Conservation (phyloP, 2,329 filamentous ascomycete genomes). For the Cryphonectria radicalis region DNA sequence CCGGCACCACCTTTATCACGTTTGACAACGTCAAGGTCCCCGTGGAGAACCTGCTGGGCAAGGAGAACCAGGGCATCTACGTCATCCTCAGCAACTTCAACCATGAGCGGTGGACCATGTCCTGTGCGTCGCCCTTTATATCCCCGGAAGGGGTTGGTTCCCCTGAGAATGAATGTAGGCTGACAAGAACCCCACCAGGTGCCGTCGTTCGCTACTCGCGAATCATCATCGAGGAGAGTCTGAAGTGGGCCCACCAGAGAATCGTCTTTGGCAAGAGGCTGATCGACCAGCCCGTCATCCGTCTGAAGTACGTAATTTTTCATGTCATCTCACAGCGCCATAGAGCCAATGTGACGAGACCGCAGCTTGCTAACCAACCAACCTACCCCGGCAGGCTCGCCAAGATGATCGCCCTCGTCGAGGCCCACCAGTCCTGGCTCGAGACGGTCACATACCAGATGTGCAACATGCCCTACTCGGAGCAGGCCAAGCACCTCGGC, state of each 20-base stretch:
- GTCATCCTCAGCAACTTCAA: slow-evolving; percentile 89
- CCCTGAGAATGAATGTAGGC: background rate
- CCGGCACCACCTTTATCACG: slow-evolving; percentile 78
- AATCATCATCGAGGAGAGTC: slow-evolving; percentile 76
- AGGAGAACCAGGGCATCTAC: slow-evolving; percentile 84
- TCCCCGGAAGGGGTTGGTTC: background rate
- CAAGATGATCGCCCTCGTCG: slow-evolving; percentile 82
- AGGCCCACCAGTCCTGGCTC: slow-evolving; percentile 85
- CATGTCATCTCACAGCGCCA: no score
- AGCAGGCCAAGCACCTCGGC: slow-evolving; percentile 75
- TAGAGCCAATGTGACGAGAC: no score
- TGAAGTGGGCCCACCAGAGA: slow-evolving; percentile 89
- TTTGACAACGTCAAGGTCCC: slow-evolving; percentile 89
- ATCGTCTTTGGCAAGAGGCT: slow-evolving; percentile 82
- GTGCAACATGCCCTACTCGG: slow-evolving; percentile 79
- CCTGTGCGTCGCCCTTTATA: slow-evolving; percentile 48
- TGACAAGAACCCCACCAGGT: slow-evolving; percentile 42
- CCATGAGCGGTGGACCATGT: slow-evolving; percentile 82
- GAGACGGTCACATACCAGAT: slow-evolving; percentile 87
- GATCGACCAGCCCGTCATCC: slow-evolving; percentile 81
- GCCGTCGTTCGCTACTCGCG: slow-evolving; percentile 68
- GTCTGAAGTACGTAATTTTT: slow-evolving; percentile 61
- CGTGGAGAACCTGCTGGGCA: slow-evolving; percentile 74
- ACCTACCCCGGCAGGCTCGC: slow-evolving; percentile 54
- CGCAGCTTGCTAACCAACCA: background rate